Evolutionary conservation across 768 basidiomycete species (phyloP), one percentile per base, ranked within the genome.

Genomic region (Termitomyces sp.): DNA sequence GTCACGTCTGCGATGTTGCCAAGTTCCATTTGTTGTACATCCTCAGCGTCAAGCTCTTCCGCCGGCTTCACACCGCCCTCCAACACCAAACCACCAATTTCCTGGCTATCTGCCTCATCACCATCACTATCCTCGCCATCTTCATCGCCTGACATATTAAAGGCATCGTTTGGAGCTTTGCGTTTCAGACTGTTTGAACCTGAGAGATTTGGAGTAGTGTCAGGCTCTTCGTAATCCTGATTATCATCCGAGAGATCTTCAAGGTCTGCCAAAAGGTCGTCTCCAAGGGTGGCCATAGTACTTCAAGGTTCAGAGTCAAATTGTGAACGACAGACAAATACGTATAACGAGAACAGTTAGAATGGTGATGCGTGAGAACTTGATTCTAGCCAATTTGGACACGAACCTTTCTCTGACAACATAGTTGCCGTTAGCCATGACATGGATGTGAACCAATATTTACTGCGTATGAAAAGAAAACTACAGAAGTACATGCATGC

Each of bases 1-100:
- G 77, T 75, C 22, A 98, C 92, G 71, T 98, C 94, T 65, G 90
- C 88, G 52, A 98, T 81, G 28, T 72, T 77, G 11, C 85, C 85
- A 36, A 99, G 75, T 65, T 98, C 93, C 93, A 98, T 98, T 65
- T 86, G 84, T 66, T 94, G 89, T 32, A 98, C 97, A 58, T 95
- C 93, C 63, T 96, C 95, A 30, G 78, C 86, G 68, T 98, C 94
- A 45, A 98, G 77, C 73, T 99, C 95, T 40, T 98, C 94, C n/a
- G 95, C 93, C 14, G 96, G 96, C 63, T 83, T 85, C 13, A 95
- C 77, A 10, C 96, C 96, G 0, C 94, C 95, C 55, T 90, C 90
- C 0, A 90, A 78, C 5, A 92, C 86, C 14, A 95, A 78, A 5
- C 79, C 79, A 0, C 79, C 80, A 6, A 79, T 71, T 38, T 79